Conservation (phyloP, 2,329 filamentous ascomycete genomes). For the Immersiporthe knoxdaviesiana region DNA sequence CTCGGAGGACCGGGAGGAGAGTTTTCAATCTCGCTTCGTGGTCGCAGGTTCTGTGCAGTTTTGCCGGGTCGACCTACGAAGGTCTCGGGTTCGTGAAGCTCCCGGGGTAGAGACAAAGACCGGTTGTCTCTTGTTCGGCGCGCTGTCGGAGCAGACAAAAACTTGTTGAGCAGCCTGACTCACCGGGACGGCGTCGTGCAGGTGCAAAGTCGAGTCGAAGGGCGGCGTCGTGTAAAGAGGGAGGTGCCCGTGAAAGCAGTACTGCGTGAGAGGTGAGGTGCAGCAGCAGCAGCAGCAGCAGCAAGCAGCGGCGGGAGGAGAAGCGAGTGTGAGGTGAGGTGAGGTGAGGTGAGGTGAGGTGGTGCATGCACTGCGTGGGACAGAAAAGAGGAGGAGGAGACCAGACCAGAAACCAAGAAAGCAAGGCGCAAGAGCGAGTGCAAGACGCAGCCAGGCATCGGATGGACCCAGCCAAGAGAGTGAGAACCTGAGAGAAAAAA, state of each 20-base stretch:
- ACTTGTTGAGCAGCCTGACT: not conserved
- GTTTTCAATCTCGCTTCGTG: not conserved
- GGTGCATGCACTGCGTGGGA: not conserved
- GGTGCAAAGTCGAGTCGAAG: not conserved
- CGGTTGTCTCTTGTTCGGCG: not conserved
- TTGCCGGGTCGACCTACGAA: not conserved
- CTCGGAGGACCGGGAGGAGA: not conserved
- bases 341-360: conserved; percentile 5
- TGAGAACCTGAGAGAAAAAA: not conserved
- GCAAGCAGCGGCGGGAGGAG: not conserved
- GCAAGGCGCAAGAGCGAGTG: conserved; percentile 1
- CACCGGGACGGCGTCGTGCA: not conserved
- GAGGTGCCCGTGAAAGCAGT: not conserved
- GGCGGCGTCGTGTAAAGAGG: not conserved
- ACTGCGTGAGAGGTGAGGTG: not conserved
- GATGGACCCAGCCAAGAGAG: conserved; percentile 3
- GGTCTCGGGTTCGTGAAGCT: not conserved
- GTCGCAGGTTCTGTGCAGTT: not conserved
- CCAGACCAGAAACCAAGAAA: not conserved
- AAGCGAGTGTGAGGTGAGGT: conserved; percentile 1
- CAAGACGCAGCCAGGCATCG: conserved; percentile 3
- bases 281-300: too few species aligned
- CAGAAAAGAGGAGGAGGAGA: not conserved
- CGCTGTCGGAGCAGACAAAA: not conserved
- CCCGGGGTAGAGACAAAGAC: not conserved